Base-by-base conservation (phyloP, 768 basidiomycete genomes). In the Antrodiella citrinella region DNA sequence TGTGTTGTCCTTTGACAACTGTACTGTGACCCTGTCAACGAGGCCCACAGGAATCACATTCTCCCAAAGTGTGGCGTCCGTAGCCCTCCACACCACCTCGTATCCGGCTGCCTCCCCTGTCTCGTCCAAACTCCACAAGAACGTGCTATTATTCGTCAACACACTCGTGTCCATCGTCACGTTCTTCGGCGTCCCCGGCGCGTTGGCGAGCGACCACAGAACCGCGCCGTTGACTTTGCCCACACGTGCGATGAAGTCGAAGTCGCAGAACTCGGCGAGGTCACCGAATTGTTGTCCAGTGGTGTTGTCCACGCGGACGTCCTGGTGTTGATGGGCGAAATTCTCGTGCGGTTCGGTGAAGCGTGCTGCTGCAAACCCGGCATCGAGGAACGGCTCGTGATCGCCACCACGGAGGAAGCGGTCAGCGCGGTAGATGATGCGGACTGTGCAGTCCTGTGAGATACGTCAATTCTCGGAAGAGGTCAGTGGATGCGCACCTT, bases 301-400 rank as follows among this genome's bases (percentile, higher is more conserved):
- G 26, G 61, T 65, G 18, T 53, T 22, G 48, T 62, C 60, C 41
- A 80, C 69, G 21, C 77, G 72, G 40, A 74, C 67, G 57, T 80
- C 71, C 59, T 80, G 78, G 59, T 79, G 76, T 60, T 80, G 77
- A 57, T 78, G 77, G 26, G 73, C 75, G 58, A 76, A 78, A 58
- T 79, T 71, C 60, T 80, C 77, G 59, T 74, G 65, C 5, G 77
- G 77, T 54, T 79, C 78, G 0, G 75, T 78, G 66, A 78, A 79
- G 21, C 77, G 72, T 21, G 77, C 72, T 0, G 77, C 78, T 9
- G 78, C 66, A 64, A 72, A 77, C 11, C 77, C 77, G 51, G 65
- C 65, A 26, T 63, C 56, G 22, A 78, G 66, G 74, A 79, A 79
- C 15, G 72, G 70, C 35, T 66, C 55, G 54, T 79, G 77, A 57